phyloP scores from a whole-genome alignment of 1,284 basidiomycete genomes.

The Rhodotorula sp. region DNA sequence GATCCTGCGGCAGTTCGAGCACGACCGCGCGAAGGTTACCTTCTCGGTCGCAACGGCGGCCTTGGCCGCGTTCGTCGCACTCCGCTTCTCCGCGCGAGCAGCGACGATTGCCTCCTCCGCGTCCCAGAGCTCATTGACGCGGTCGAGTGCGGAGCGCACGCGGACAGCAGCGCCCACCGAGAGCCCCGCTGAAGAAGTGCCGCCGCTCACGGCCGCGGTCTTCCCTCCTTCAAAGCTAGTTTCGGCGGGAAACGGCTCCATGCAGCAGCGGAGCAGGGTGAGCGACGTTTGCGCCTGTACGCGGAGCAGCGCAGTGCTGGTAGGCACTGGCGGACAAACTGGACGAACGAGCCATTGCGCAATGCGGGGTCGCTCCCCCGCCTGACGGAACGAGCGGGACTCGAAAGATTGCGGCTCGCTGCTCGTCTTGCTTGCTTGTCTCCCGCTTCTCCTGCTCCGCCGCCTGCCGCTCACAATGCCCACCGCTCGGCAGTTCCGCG shows the following conservation, averaged over 20 bases:
- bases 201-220: no score
- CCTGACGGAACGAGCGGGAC: no score
- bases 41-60: background rate
- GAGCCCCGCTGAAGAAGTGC: background rate
- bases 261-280: no score
- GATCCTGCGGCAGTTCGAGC: conserved; percentile 10
- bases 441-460: background rate
- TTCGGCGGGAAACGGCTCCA: no score
- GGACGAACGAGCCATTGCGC: no score
- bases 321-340: no score
- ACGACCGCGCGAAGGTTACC: conserved; percentile 8
- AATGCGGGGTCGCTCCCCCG: no score
- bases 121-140: background rate
- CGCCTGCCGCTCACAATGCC: background rate
- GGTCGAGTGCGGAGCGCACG: background rate
- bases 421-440: no score
- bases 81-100: background rate
- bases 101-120: background rate
- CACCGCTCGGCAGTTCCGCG: conserved; percentile 1
- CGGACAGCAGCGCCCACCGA: background rate
- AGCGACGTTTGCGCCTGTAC: no score
- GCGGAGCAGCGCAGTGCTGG: no score
- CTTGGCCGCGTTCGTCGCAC: background rate
- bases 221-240: no score
- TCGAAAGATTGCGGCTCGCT: background rate